phyloP scores from a whole-genome alignment of 306 rosid species.

The Trifolium fragiferum region DNA sequence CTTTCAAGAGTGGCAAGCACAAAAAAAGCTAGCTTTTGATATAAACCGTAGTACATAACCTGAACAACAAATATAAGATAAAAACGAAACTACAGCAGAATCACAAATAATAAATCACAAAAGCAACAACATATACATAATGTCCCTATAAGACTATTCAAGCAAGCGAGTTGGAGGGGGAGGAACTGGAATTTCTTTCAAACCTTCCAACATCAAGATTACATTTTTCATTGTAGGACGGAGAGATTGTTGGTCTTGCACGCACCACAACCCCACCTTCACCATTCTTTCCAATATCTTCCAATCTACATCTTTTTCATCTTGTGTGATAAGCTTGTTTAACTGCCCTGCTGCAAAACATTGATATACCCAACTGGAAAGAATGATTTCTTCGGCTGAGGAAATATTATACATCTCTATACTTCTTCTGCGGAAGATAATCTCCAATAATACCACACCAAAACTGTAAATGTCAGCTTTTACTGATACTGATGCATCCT shows the following conservation, averaged over 20 bases:
- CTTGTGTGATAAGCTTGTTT: slow-evolving; percentile 20
- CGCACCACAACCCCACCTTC: slow-evolving; percentile 53
- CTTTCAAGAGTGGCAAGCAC: not conserved
- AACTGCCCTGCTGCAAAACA: slow-evolving; percentile 44
- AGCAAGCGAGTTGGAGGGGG: slow-evolving; percentile 32
- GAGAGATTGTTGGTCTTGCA: slow-evolving; percentile 42
- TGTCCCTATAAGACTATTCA: not conserved
- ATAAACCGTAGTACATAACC: not conserved
- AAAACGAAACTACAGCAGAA: not conserved
- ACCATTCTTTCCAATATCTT: slow-evolving; percentile 51
- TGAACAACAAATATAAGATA: not conserved
- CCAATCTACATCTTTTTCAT: slow-evolving; percentile 40
- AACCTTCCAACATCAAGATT: slow-evolving; percentile 51
- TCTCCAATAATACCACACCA: slow-evolving; percentile 46
- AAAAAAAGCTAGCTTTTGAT: not conserved
- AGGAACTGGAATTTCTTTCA: slow-evolving; percentile 46
- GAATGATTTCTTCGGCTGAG: slow-evolving; percentile 34
- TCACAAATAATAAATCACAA: not conserved
- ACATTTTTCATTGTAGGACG: slow-evolving; percentile 49
- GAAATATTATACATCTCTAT: slow-evolving; percentile 35
- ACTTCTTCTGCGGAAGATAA: slow-evolving; percentile 37
- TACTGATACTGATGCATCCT: slow-evolving; percentile 33
- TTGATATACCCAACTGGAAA: slow-evolving; percentile 45
- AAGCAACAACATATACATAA: not conserved
- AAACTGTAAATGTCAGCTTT: slow-evolving; percentile 47